Base-by-base conservation (phyloP, 345 rosid genomes). In the Luvunga scandens region DNA sequence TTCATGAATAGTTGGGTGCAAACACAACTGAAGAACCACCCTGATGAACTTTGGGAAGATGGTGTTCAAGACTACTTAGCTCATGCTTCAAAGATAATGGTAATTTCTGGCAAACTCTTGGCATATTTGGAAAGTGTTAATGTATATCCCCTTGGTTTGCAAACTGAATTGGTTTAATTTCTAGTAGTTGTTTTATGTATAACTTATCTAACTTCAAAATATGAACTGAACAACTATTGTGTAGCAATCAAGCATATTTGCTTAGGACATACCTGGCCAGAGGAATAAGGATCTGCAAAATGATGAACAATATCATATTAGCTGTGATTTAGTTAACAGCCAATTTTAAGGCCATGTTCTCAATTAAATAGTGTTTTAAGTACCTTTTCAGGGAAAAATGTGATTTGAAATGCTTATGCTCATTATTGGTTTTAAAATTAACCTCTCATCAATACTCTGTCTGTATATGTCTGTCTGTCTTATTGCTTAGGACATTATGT, bases 21-120 rank as follows among this genome's bases (percentile, higher is more conserved):
- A 81, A 72, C 82, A 63, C 97, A 96, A 85, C 84, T 96, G 75
- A 96, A 90, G 90, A 88, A 92, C 81, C 97, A 92, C 72, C 97
- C 98, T 34, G 94, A 96, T 87, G 99, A 94, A 92, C 97, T 96
- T 73, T 94, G 99, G 99, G 95, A 94, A 81, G 97, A 94, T 87
- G 99, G 97, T 38, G 81, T 89, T 80, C 84, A 72, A 53, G 98
- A 92, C 78, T 96, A 96, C 83, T 84, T 89, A 79, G 80, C 84
- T 85, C 97, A 94, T 90, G 86, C 97, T 57, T 91, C 97, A 53
- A 78, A 86, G 69, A 90, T 92, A 73, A 84, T 87, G 97, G 98
- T 96, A 89, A 33, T 22, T 59, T 24, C 66, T 67, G 42, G 22
- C 50, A 25, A 60, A 25, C 50, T 56, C 78, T 34, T 69, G 28